Evolutionary conservation across 2,329 filamentous ascomycete genomes (phyloP).

Genomic region (Thielaviopsis populi): DNA sequence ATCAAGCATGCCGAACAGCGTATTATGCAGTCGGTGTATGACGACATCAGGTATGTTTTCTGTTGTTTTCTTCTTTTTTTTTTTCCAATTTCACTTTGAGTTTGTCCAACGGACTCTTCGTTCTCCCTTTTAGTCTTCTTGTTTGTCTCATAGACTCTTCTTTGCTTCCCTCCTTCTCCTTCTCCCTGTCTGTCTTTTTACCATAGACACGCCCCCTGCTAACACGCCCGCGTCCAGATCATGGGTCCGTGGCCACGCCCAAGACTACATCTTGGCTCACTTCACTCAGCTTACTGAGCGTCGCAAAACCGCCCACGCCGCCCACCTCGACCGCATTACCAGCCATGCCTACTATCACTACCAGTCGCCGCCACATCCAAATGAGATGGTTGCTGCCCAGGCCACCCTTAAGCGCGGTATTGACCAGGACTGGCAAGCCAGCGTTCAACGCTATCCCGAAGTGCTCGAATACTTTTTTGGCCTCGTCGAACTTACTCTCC

Average conservation of each 20-base stretch:
- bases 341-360: conserved; percentile 43
- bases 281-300: conserved; percentile 46
- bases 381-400: conserved; percentile 49
- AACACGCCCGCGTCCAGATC: conserved; percentile 27
- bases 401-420: conserved; percentile 55
- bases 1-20: conserved; percentile 47
- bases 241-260: conserved; percentile 50
- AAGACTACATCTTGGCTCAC: conserved; percentile 53
- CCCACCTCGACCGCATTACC: conserved; percentile 41
- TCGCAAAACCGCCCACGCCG: conserved; percentile 41
- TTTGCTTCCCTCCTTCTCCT: neutral
- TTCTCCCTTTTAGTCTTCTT: too few species aligned
- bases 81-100: too few species aligned
- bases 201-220: neutral
- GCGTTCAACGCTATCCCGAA: conserved; percentile 62
- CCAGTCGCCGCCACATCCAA: conserved; percentile 41
- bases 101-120: too few species aligned
- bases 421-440: conserved; percentile 63
- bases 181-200: neutral
- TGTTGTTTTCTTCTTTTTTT: neutral
- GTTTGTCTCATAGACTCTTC: too few species aligned
- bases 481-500: conserved; percentile 51
- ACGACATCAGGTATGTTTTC: conserved; percentile 43
- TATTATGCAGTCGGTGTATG: conserved; percentile 48
- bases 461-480: conserved; percentile 70